Evolutionary conservation across 306 rosid genomes (phyloP).

Genomic region (Citrullus mucosospermus): DNA sequence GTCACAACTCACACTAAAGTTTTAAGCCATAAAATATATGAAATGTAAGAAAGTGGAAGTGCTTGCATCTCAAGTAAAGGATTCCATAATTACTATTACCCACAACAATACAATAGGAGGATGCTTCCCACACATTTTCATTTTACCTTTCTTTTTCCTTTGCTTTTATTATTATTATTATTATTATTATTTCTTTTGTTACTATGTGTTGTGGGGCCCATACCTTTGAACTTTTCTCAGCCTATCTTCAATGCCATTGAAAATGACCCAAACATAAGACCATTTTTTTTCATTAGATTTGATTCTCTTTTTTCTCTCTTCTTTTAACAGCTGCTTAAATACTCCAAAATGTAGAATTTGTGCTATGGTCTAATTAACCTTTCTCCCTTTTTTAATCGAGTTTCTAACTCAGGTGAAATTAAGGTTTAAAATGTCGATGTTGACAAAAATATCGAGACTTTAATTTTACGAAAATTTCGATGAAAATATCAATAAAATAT

Average conservation of each 20-base stretch:
- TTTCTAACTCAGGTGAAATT: too few species aligned
- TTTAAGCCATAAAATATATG: background rate
- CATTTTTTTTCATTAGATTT: background rate
- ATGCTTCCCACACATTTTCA: background rate
- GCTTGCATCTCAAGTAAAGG: background rate
- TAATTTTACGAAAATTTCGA: too few species aligned
- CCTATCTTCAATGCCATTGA: background rate
- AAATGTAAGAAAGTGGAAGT: background rate
- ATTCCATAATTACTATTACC: background rate
- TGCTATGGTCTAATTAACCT: background rate
- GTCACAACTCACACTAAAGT: too few species aligned
- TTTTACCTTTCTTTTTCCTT: background rate
- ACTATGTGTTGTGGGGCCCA: background rate
- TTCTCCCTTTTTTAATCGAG: too few species aligned
- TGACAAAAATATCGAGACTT: too few species aligned
- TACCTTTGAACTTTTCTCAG: background rate
- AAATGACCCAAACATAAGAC: background rate
- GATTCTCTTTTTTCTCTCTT: background rate
- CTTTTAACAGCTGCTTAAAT: background rate
- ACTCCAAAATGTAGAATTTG: background rate
- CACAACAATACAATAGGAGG: background rate
- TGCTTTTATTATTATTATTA: background rate
- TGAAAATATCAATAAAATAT: too few species aligned
- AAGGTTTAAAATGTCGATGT: too few species aligned
- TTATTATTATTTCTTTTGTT: background rate